Evolutionary conservation across 2,329 filamentous ascomycete genomes (phyloP), one percentile per base, ranked within the genome.

Genomic region (Lachnum nothofagi): DNA sequence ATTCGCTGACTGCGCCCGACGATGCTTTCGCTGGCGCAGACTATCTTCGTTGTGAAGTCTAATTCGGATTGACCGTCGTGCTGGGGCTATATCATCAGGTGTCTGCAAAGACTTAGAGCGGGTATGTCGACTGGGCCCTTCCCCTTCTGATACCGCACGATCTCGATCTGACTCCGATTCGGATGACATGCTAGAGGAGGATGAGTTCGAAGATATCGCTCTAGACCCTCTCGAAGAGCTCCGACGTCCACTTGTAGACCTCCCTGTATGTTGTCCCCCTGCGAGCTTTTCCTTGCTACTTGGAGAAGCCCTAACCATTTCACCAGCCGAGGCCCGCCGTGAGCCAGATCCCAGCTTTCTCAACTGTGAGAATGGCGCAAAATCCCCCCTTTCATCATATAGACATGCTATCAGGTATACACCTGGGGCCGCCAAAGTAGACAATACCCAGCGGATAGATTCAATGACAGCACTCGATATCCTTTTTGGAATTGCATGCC

Each of bases 41-140:
- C 80, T 78, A 49, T 90, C 88, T 60, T 95, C 88, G 54, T 84
- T 88, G 66, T 91, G 83, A 12, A 95, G 75, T 69, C 93, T 95
- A 62, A 97, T 95, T 33, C 90, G 82, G 56, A 95, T 95, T 2
- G 90, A 95, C 48, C 89, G 79, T 61, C 87, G 80, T 5, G 80
- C 73, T 3, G 85, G 83, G 14, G 78, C 75, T 53, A 78, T 78
- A 56, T 90, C 86, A 55, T 89, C 85, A 24, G 73, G 64, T 22
- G 74, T 70, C 41, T 74, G 72, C 19, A 75, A 61, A 2, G 83
- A 83, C 64, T 81, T 85, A 20, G 85, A 84, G 45, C 85, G 78
- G 39, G 75, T 74, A 62, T 87, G 79, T 39, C 78, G 73, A 48
- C 41, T 39, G 2, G 59, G 44, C 17, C 44, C 40, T 8, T 60